Evolutionary conservation across 2,329 filamentous ascomycete genomes (phyloP), one percentile per base, ranked within the genome.

Genomic region (Sporothrix brunneoviolacea): DNA sequence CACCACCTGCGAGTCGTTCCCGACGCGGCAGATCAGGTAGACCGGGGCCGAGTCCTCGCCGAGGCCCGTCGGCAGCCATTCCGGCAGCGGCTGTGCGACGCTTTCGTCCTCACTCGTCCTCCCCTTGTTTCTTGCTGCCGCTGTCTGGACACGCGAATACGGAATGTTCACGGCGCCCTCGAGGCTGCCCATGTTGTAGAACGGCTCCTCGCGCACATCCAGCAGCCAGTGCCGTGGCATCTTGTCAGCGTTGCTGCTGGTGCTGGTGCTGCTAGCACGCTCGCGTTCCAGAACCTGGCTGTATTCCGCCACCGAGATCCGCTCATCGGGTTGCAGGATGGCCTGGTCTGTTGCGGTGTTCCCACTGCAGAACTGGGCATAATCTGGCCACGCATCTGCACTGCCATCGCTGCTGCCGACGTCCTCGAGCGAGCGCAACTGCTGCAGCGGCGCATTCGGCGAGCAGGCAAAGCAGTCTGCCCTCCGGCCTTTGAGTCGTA

Each of bases 301-400:
- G 58, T 88, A 91, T 5, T 84, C 75, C 0, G 67, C 60, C 0
- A 82, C 82, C 0, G 81, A 78, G 30, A 95, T 75, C 8, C 90
- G 78, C 58, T 93, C 85, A 1, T 82, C 73, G 0, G 80, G 68
- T 6, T 60, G 62, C 1, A 95, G 72, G 4, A 54, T 19, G 21
- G 33, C 13, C n/a, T 45, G 39, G 13, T 33, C 19, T 21, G 22
- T 24, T 4, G 45, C 32, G 8, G 38, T 28, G 13, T 28, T 33
- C n/a, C 80, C 74, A 4, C 91, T 90, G 62, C 91, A 97, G 62
- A 97, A 96, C 47, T 84, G 81, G 0, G 86, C 76, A 63, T 97
- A 97, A 62, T 96, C 88, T 41, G 91, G 71, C 5, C 79, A 83
- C 84, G 0, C 24, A 3, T 3, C 5, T 2, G 10, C 33, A 3